These are phyloP conservation scores for Kwoniella botswanensis DNA, from an alignment of 768 basidiomycete genomes.

Conservation along the genomic window DNA sequence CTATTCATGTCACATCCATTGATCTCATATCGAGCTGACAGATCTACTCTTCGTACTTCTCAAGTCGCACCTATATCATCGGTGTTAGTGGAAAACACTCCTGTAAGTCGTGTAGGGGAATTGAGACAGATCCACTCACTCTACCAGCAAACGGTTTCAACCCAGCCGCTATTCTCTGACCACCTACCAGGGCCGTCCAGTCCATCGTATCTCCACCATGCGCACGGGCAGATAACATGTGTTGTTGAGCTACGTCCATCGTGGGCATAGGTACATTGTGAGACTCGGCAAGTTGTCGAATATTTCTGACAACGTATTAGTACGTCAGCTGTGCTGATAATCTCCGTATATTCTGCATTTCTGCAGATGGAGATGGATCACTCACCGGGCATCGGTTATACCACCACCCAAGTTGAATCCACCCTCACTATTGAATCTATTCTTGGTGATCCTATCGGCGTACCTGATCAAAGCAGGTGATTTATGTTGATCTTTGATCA, in stretches of 20 bases:
- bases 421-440: slow-evolving; percentile 72
- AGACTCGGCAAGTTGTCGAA: slow-evolving; percentile 71
- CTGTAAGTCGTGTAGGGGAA: neutral
- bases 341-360: neutral
- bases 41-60: slow-evolving; percentile 34
- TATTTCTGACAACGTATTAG: slow-evolving; percentile 51
- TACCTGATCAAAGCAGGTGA: slow-evolving; percentile 64
- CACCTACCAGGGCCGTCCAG: slow-evolving; percentile 82
- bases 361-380: slow-evolving; percentile 11
- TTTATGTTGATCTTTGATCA: slow-evolving; percentile 68
- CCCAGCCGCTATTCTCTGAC: slow-evolving; percentile 75
- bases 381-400: slow-evolving; percentile 77
- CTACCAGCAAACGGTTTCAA: slow-evolving; percentile 58
- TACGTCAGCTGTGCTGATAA: neutral
- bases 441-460: slow-evolving; percentile 65
- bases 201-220: slow-evolving; percentile 73
- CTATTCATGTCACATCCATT: too few relatives aligned
- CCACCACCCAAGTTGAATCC: slow-evolving; percentile 87
- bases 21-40: too few relatives aligned
- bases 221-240: slow-evolving; percentile 78
- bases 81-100: neutral
- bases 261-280: slow-evolving; percentile 58
- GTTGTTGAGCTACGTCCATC: slow-evolving; percentile 68
- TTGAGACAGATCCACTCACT: slow-evolving; percentile 28
- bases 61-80: slow-evolving; percentile 15